phyloP scores from a whole-genome alignment of 1,139 yeast genomes.

The Groenewaldozyma auringiensis region DNA sequence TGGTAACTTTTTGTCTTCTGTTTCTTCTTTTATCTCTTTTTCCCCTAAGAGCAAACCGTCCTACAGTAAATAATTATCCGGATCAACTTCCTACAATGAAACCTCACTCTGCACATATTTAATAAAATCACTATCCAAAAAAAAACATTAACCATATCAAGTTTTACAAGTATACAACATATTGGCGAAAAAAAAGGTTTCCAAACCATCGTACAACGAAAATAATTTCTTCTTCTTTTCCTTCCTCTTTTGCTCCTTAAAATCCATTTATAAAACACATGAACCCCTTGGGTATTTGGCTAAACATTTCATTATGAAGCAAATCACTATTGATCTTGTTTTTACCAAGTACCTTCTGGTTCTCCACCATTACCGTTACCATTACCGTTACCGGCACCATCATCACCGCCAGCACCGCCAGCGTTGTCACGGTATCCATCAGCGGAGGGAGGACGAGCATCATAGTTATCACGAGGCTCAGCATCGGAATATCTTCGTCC shows the following conservation, averaged over 20 bases:
- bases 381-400: slow-evolving; percentile 1
- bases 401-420: slow-evolving; percentile 5
- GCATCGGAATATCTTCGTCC: slow-evolving; percentile 10
- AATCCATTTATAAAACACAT: background rate
- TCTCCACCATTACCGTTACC: slow-evolving; percentile 1
- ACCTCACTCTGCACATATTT: background rate
- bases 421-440: slow-evolving; percentile 4
- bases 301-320: too few relatives aligned
- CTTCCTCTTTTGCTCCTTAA: background rate
- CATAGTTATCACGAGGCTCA: slow-evolving; percentile 8
- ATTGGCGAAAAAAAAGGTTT: too few relatives aligned
- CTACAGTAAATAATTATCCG: background rate
- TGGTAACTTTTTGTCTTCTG: too few relatives aligned
- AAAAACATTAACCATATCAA: background rate
- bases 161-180: slow-evolving; percentile 7
- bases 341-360: slow-evolving; percentile 10
- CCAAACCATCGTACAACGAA: too few relatives aligned
- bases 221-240: slow-evolving; percentile 1
- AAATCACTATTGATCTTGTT: background rate
- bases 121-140: slow-evolving; percentile 3
- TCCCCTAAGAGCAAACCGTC: background rate
- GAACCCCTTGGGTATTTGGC: background rate
- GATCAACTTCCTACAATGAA: background rate
- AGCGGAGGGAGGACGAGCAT: slow-evolving; percentile 11
- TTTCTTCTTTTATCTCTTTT: too few relatives aligned